Evolutionary conservation across 2,329 filamentous ascomycete genomes (phyloP).

Genomic region (Diaporthe vaccinii): DNA sequence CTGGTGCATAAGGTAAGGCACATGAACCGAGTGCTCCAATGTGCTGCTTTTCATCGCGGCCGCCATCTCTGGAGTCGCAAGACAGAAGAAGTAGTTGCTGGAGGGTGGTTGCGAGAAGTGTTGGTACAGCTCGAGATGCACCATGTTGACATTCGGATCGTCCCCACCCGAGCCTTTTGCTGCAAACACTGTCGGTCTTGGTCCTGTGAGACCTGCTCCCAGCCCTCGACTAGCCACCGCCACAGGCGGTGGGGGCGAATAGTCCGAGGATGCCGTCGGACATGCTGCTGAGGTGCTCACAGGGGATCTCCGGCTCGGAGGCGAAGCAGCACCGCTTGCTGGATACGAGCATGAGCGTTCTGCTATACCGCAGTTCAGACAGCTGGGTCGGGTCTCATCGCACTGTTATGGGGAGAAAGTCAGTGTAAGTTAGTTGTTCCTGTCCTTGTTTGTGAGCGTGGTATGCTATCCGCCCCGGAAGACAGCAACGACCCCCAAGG

Average conservation of each 20-base stretch:
- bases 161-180: not conserved
- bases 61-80: slow-evolving; percentile 31
- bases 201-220: not conserved
- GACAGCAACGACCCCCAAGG: not conserved
- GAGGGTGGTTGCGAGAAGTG: slow-evolving; percentile 44
- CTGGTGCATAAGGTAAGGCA: slow-evolving; percentile 53
- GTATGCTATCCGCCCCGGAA: not conserved
- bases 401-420: slow-evolving; percentile 44
- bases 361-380: slow-evolving; percentile 49
- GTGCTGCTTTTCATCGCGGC: slow-evolving; percentile 35
- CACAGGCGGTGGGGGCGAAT: slow-evolving; percentile 2
- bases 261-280: not conserved
- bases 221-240: not conserved
- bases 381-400: slow-evolving; percentile 49
- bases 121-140: slow-evolving; percentile 25
- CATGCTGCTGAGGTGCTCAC: slow-evolving; percentile 24
- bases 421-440: slow-evolving; percentile 31
- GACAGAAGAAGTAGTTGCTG: slow-evolving; percentile 39
- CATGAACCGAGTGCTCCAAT: slow-evolving; percentile 45
- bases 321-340: slow-evolving; percentile 13
- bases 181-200: slow-evolving; percentile 11
- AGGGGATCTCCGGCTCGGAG: slow-evolving; percentile 11
- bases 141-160: slow-evolving; percentile 19
- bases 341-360: slow-evolving; percentile 48
- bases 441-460: not conserved